Evolutionary conservation across 2,329 filamentous ascomycete species (phyloP).

Genomic region (Aspergillus sp.): DNA sequence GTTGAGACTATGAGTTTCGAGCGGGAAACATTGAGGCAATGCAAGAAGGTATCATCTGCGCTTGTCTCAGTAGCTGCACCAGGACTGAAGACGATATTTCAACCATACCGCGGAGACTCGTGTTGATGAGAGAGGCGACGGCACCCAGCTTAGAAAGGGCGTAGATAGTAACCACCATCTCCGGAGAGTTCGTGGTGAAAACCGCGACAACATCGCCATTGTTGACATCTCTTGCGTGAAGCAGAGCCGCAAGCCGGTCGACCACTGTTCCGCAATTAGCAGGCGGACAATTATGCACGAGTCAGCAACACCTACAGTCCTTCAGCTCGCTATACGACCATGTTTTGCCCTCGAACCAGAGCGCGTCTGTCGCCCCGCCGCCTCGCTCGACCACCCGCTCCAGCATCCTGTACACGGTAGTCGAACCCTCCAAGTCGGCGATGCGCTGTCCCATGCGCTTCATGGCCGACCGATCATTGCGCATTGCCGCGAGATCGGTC

Average conservation of each 20-base stretch:
- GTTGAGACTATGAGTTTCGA: constrained; percentile 36
- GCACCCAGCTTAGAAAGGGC: constrained; percentile 40
- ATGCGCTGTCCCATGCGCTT: constrained; percentile 29
- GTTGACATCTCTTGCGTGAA: constrained; percentile 29
- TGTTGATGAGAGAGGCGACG: constrained; percentile 39
- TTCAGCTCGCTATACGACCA: constrained; percentile 41
- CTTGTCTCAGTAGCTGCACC: not conserved
- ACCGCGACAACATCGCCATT: constrained; percentile 37
- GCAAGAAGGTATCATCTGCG: constrained; percentile 35
- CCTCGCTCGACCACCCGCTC: constrained; percentile 32
- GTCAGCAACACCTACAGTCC: constrained; percentile 24
- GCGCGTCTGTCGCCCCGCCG: constrained; percentile 29
- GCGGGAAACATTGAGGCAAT: constrained; percentile 36
- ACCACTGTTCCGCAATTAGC: constrained; percentile 25
- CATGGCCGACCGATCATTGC: constrained; percentile 22
- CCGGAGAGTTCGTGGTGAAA: constrained; percentile 42
- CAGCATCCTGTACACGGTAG: constrained; percentile 36
- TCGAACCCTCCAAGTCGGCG: constrained; percentile 28
- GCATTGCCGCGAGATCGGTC: constrained; percentile 29
- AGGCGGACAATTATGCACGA: constrained; percentile 3
- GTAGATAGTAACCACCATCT: constrained; percentile 38
- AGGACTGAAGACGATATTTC: not conserved
- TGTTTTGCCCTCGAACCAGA: constrained; percentile 42
- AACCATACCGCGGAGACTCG: constrained; percentile 35
- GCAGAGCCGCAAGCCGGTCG: constrained; percentile 35